Base-by-base conservation (phyloP, 495 filamentous ascomycete species). In the Penicillium roqueforti region DNA sequence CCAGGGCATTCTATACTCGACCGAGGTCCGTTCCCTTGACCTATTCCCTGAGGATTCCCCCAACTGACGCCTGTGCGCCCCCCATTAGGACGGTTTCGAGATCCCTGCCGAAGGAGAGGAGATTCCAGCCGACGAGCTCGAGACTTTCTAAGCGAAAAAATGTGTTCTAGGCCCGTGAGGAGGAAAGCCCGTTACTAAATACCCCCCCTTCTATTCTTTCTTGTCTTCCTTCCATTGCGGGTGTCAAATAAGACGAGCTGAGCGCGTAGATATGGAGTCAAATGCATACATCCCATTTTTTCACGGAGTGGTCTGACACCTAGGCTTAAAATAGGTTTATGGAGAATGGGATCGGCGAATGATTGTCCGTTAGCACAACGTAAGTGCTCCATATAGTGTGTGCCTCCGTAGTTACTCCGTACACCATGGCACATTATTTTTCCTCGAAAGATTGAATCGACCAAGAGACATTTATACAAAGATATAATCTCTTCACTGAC, bases 1-100 rank as follows among this genome's bases (percentile, higher is more conserved):
- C 70, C 93, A 97, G 76, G 83, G 83, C 16, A 97, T 97, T 71
- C 76, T 98, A 56, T 98, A 97, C 81, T 95, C 91, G 50, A 98
- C 93, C 52, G 93, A 98, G 80, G 85, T 87, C 68, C 61, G 79
- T 66, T 48, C 28, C 19, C 31, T 28, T 39, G 6, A 42, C 14
- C 34, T 25, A 44, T 46, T 13, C 29, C 29, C 18, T 42, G 19
- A 39, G n/a, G 18, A 26, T 47, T 48, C 34, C 26, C 41, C 36
- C 14, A 16, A 31, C 52, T 48, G 34, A 54, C 23, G 34, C 45
- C 62, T 28, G 61, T 47, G 20, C 40, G 13, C 14, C 32, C 40
- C 51, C 32, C 32, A 16, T 54, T 52, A 80, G 78, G 78, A 80
- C 55, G 77, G 77, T 58, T 80, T 80, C 54, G 77, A 80, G 66